Evolutionary conservation across 768 basidiomycete species (phyloP).

Genomic region (Auricularia cornea): DNA sequence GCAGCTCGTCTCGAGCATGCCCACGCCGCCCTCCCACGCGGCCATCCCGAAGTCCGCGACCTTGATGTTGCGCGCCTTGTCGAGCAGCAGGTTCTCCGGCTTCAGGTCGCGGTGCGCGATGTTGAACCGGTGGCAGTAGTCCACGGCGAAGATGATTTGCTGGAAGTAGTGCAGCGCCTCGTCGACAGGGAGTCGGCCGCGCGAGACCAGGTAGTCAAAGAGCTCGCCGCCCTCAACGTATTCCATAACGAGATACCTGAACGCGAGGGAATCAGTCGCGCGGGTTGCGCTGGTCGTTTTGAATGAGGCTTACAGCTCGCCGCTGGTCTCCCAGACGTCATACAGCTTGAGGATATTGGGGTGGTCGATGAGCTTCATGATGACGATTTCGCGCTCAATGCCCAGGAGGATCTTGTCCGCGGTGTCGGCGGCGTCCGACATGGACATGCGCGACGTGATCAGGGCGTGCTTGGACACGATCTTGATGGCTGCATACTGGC

Average conservation of each 20-base stretch:
- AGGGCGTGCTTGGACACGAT: constrained; percentile 82
- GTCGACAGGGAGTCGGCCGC: constrained; percentile 65
- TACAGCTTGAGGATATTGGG: constrained; percentile 93
- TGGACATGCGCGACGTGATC: constrained; percentile 60
- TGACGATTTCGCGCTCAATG: constrained; percentile 90
- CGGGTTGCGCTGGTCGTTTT: neutral
- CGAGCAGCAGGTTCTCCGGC: constrained; percentile 93
- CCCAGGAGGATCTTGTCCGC: constrained; percentile 76
- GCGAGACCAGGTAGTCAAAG: constrained; percentile 91
- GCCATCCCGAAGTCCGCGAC: constrained; percentile 99
- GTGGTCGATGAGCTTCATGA: constrained; percentile 99
- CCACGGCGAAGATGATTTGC: constrained; percentile 90
- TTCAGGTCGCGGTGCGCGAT: constrained; percentile 98
- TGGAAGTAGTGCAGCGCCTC: constrained; percentile 91
- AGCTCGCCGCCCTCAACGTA: constrained; percentile 95
- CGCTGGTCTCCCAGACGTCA: constrained; percentile 90
- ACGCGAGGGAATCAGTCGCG: neutral
- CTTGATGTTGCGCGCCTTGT: constrained; percentile 79
- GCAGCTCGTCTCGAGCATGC: constrained; percentile 88
- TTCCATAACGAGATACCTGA: constrained; percentile 78
- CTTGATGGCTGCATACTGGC: constrained; percentile 92
- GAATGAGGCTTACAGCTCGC: constrained; percentile 48
- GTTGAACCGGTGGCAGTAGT: constrained; percentile 95
- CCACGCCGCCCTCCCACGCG: constrained; percentile 78
- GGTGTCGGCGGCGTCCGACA: constrained; percentile 59